Percentiles rank a stretch among this genome's conserved stretches.
Evolutionary conservation across 225 moss, liverwort and hornwort species (phyloP).

Genomic region (Physcomitrium patens): DNA sequence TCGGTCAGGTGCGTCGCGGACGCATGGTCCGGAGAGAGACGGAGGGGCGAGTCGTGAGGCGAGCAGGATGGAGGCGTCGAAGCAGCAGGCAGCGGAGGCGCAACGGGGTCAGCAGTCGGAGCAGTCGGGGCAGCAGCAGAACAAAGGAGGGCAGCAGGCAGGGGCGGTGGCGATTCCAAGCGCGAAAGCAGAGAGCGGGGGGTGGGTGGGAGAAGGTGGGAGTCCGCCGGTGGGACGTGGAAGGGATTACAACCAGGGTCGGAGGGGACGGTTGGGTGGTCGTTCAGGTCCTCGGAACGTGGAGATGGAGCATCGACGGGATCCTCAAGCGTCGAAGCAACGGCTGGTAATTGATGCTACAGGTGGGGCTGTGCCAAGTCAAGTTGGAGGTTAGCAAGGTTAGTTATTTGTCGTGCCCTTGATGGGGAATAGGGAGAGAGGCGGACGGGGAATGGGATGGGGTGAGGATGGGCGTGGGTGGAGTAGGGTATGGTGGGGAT

Average conservation of each 20-base stretch:
- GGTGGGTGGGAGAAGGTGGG: conserved; percentile 66
- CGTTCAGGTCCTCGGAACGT: conserved; percentile 60
- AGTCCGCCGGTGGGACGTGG: conserved; percentile 59
- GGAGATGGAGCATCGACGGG: conserved; percentile 75
- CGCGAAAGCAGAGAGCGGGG: conserved; percentile 57
- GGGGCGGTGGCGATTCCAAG: conserved; percentile 35
- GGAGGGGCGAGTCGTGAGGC: conserved; percentile 23
- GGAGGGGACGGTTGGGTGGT: conserved; percentile 76
- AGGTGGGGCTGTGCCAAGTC: conserved; percentile 81
- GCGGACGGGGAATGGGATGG: conserved; percentile 5
- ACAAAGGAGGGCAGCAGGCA: conserved; percentile 41
- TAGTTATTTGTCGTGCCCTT: conserved; percentile 53
- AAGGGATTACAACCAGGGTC: conserved; percentile 74
- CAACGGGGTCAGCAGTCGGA: conserved; percentile 44
- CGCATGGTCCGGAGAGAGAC: conserved; percentile 40
- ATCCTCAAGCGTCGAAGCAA: conserved; percentile 72
- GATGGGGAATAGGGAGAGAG: conserved; percentile 31
- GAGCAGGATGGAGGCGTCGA: conserved; percentile 36
- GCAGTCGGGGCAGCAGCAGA: conserved; percentile 59
- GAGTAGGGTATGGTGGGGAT: too few relatives aligned
- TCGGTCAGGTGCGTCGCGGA: conserved; percentile 37
- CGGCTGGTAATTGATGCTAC: conserved; percentile 84
- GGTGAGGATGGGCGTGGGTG: not conserved
- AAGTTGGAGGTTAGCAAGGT: conserved; percentile 92
- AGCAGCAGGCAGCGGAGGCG: conserved; percentile 43